A percentile compares a stretch with the other conserved stretches of the same genome.
These are phyloP conservation scores for Aspergillus pseudotamarii DNA, from an alignment of 2,329 filamentous ascomycete genomes.

Conservation along the genomic window DNA sequence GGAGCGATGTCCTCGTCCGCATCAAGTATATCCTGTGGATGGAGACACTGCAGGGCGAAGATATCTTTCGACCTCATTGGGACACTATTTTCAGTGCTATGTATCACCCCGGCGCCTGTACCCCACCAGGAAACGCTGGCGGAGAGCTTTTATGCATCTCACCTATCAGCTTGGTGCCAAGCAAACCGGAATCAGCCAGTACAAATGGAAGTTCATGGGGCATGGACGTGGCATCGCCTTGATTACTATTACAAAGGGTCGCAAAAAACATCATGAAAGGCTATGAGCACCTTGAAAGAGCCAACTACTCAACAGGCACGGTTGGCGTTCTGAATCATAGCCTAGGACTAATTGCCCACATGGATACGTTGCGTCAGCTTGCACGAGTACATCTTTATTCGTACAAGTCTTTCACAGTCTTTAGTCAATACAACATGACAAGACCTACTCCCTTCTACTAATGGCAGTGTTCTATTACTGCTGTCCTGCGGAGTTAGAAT, in stretches of 20 bases:
- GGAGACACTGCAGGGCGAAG: constrained; percentile 18
- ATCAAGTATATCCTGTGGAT: constrained; percentile 27
- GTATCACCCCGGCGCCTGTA: not conserved
- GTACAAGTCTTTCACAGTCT: not conserved
- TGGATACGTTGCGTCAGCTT: not conserved
- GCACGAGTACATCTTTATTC: not conserved
- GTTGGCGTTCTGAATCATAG: not conserved
- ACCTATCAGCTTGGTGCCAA: not conserved
- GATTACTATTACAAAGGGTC: not conserved
- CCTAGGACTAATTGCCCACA: not conserved
- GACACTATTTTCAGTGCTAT: constrained; percentile 15
- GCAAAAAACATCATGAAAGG: not conserved
- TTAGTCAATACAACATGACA: no score
- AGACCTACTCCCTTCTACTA: not conserved
- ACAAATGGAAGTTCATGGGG: not conserved
- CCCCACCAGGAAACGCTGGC: not conserved
- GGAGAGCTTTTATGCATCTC: not conserved
- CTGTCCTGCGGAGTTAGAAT: not conserved
- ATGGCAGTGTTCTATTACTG: not conserved
- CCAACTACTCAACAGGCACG: not conserved
- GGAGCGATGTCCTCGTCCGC: constrained; percentile 14
- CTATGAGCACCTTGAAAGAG: not conserved
- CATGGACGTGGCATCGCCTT: not conserved
- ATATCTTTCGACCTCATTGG: constrained; percentile 24
- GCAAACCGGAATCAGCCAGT: not conserved